Percentiles rank a stretch among this genome's conserved stretches.
Evolutionary conservation across 345 rosid species (phyloP).

Genomic region (Boechera divaricarpa): DNA sequence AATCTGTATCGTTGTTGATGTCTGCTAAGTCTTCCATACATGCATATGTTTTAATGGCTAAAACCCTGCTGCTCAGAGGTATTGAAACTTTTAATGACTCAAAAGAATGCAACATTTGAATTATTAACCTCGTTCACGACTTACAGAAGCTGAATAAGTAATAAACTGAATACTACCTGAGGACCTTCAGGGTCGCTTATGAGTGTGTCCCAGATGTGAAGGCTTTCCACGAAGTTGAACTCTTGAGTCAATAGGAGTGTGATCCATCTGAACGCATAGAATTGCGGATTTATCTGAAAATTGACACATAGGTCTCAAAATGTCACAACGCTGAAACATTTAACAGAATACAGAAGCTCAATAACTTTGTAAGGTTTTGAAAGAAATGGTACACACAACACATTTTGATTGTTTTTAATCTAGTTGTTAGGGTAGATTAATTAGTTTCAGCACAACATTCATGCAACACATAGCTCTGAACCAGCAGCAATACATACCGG

Average conservation of each 20-base stretch:
- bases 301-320: conserved; percentile 17
- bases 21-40: neutral
- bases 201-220: conserved; percentile 95
- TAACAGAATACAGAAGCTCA: neutral
- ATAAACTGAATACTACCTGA: conserved; percentile 57
- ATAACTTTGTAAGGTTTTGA: neutral
- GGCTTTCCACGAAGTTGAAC: conserved; percentile 87
- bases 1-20: neutral
- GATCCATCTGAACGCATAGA: conserved; percentile 99
- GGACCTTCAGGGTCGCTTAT: conserved; percentile 96
- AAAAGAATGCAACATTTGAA: conserved; percentile 1
- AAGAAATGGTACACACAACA: neutral
- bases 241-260: conserved; percentile 97
- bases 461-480: conserved; percentile 24
- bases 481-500: neutral
- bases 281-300: conserved; percentile 93
- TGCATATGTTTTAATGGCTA: conserved; percentile 14
- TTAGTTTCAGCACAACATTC: neutral
- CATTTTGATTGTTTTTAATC: neutral
- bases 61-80: neutral
- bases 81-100: neutral
- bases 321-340: conserved; percentile 9
- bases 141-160: conserved; percentile 1
- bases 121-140: neutral
- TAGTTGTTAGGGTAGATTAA: neutral